phyloP scores from a whole-genome alignment of 768 basidiomycete genomes.

The Suillus lakei region DNA sequence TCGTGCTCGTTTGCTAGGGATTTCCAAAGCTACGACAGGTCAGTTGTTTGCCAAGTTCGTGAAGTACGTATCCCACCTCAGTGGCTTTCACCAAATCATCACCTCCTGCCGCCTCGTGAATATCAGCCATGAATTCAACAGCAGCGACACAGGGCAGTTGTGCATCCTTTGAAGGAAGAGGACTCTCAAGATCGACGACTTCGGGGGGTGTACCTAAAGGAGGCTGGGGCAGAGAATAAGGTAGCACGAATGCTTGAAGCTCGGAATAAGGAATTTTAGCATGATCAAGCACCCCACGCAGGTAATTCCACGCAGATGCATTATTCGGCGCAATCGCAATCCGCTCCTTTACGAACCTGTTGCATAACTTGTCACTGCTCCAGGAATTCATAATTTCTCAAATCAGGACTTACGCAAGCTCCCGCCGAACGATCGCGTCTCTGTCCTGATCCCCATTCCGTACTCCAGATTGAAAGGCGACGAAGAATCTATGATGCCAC shows the following conservation, averaged over 20 bases:
- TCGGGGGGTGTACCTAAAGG: constrained; percentile 40
- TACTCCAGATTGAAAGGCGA: constrained; percentile 74
- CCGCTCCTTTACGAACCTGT: constrained; percentile 80
- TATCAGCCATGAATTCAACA: constrained; percentile 85
- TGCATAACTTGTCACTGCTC: background rate
- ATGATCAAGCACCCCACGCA: constrained; percentile 80
- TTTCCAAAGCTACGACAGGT: constrained; percentile 63
- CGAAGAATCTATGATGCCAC: constrained; percentile 95
- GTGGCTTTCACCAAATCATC: constrained; percentile 50
- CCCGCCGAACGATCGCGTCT: constrained; percentile 63
- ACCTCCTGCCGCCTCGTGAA: constrained; percentile 62
- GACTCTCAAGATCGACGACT: constrained; percentile 75
- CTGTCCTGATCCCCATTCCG: constrained; percentile 65
- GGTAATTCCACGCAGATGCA: constrained; percentile 95
- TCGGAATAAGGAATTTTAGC: constrained; percentile 60
- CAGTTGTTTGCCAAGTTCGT: constrained; percentile 3
- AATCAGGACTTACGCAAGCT: constrained; percentile 68
- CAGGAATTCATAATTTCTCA: constrained; percentile 8
- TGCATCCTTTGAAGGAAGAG: constrained; percentile 64
- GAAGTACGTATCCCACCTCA: constrained; percentile 42
- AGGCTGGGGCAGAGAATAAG: constrained; percentile 55
- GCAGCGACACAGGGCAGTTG: constrained; percentile 80
- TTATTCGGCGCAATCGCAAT: constrained; percentile 92
- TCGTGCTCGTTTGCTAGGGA: constrained; percentile 72
- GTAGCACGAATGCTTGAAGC: constrained; percentile 62